These are phyloP conservation scores for Spergularia azorica DNA, from an alignment of 179 eudicot species.

Conservation along the genomic window DNA sequence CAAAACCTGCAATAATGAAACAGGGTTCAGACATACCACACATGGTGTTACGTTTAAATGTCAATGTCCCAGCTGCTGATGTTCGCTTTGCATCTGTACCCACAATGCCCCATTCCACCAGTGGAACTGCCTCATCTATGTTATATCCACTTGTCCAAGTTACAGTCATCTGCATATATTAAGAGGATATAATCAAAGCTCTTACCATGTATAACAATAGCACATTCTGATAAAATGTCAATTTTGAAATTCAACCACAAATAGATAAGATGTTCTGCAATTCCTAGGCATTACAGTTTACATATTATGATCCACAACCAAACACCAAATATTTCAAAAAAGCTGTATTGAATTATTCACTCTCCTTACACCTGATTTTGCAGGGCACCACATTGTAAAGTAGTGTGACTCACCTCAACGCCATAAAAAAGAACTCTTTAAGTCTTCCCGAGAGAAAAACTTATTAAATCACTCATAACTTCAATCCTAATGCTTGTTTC, in stretches of 20 bases:
- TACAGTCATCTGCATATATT: slow-evolving; percentile 63
- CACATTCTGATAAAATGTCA: neutral
- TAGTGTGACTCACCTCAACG: too few species aligned
- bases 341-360: neutral
- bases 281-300: neutral
- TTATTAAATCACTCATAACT: too few species aligned
- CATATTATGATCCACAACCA: neutral
- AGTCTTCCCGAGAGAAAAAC: too few species aligned
- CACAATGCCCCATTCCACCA: slow-evolving; percentile 64
- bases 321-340: neutral
- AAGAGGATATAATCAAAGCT: neutral
- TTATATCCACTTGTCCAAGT: slow-evolving; percentile 93
- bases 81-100: slow-evolving; percentile 35
- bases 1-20: neutral
- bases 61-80: slow-evolving; percentile 84
- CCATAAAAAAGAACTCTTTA: neutral
- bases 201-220: neutral
- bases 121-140: slow-evolving; percentile 71
- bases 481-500: too few species aligned
- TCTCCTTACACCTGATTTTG: too few species aligned
- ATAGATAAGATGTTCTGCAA: neutral
- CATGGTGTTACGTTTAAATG: slow-evolving; percentile 58
- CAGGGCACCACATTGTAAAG: too few species aligned
- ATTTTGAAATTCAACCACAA: neutral
- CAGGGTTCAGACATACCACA: slow-evolving; percentile 54